These are phyloP conservation scores for Pestalotiopsis fici DNA, from an alignment of 2,329 filamentous ascomycete genomes.

Conservation along the genomic window DNA sequence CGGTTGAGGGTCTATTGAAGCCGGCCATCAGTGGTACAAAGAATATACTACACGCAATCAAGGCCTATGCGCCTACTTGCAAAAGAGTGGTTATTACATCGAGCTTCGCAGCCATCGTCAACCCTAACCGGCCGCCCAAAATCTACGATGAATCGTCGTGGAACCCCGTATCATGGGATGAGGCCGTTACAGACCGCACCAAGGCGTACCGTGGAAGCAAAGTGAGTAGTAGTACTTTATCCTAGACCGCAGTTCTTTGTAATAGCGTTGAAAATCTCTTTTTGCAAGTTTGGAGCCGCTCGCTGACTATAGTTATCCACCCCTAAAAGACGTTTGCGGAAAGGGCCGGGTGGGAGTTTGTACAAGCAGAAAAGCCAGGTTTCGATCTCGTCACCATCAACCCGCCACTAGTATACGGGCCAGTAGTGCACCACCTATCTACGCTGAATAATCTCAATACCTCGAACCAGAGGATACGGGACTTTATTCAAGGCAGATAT, in stretches of 20 bases:
- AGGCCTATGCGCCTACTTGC: neutral
- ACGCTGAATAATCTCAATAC: slow-evolving; percentile 21
- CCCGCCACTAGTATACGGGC: slow-evolving; percentile 29
- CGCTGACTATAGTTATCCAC: neutral
- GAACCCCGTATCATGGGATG: neutral
- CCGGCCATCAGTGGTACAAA: neutral
- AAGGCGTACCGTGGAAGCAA: neutral
- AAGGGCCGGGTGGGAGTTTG: slow-evolving; percentile 27
- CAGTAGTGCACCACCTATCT: slow-evolving; percentile 14
- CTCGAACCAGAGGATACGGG: slow-evolving; percentile 26
- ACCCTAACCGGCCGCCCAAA: neutral
- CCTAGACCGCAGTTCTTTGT: neutral
- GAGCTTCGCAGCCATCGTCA: neutral
- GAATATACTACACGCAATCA: neutral
- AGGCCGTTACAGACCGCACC: neutral
- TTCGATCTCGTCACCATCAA: slow-evolving; percentile 24
- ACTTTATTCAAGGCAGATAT: slow-evolving; percentile 27
- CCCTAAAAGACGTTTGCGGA: slow-evolving; percentile 25
- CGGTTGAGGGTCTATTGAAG: neutral
- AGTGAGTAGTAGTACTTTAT: neutral
- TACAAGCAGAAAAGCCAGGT: slow-evolving; percentile 22
- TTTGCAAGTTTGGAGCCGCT: neutral
- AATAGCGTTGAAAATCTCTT: neutral
- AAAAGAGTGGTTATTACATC: neutral
- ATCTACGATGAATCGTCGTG: slow-evolving; percentile 1